Evolutionary conservation across 1,284 basidiomycete genomes (phyloP), one percentile per base, ranked within the genome.

Genomic region (Neolentinus lepideus): DNA sequence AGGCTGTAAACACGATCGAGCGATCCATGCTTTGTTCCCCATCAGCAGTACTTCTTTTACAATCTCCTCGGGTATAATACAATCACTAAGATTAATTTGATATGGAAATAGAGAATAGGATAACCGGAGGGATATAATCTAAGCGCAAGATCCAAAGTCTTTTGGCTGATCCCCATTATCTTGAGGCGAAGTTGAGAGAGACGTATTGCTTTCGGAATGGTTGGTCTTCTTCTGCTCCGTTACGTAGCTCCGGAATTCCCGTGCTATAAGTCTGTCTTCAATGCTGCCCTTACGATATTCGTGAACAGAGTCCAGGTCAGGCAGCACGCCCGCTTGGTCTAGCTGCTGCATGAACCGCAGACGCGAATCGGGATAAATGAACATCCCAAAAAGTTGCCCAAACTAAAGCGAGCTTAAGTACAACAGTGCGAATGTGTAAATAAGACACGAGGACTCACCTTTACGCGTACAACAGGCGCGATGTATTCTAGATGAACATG

Each of bases 321-420:
- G 57, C 19, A 76, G 61, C 1, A 86, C 61, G 1, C 75, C 77
- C 1, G 75, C 76, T 16, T 64, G 66, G n/a, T 65, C 69, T 3
- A 88, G 63, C 21, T 88, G 69, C 50, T 73, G 69, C 21, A 85
- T 58, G 56, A 89, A 83, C 54, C 78, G 73, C 2, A 79, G 81
- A 2, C 88, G 79, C 10, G 87, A 88, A 56, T 88, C 84, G 1
- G 88, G 88, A 63, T 78, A 90, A 38, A 88, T 67, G 63, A 90
- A 88, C 1, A 75, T 68, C 22, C 69, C 71, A 27, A 90, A 66
- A 47, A 91, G 69, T 2, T 77, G 69, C 26, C 74, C 69, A 47
- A 76, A 77, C 88, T 90, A 38, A 21, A 53, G 29, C 36, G 47
- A 58, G 11, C 29, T 48, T 48, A 31, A 50, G 26, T 58, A 54